These are phyloP conservation scores for Malassezia pachydermatis DNA, from an alignment of 1,284 basidiomycete species.

Conservation along the genomic window DNA sequence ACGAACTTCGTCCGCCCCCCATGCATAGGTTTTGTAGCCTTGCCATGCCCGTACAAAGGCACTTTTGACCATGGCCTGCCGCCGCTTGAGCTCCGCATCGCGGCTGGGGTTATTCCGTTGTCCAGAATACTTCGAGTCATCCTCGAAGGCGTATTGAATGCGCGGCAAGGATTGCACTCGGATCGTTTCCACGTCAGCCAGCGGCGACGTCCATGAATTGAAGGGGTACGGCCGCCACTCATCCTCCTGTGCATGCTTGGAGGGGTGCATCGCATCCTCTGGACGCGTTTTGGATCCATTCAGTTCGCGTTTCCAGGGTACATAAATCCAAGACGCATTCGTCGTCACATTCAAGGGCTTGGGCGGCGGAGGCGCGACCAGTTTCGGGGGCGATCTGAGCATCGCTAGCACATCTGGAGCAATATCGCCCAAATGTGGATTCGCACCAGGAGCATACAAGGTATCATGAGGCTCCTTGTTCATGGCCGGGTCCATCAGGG, in stretches of 20 bases:
- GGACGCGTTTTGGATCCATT: constrained; percentile 26
- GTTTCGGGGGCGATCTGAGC: constrained; percentile 22
- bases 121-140: constrained; percentile 27
- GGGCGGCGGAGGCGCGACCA: constrained; percentile 24
- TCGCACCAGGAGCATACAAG: constrained; percentile 18
- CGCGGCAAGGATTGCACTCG: constrained; percentile 12
- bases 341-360: not conserved
- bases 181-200: constrained; percentile 19
- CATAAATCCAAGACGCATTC: constrained; percentile 19
- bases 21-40: constrained; percentile 55
- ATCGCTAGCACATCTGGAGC: constrained; percentile 19
- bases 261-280: constrained; percentile 27
- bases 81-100: constrained; percentile 26
- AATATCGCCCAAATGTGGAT: constrained; percentile 34
- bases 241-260: constrained; percentile 21
- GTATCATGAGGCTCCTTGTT: not conserved
- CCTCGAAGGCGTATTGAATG: constrained; percentile 32
- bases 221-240: constrained; percentile 33
- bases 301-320: constrained; percentile 20
- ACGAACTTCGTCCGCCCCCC: constrained; percentile 56
- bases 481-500: not conserved
- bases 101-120: constrained; percentile 21
- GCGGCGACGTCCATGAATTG: constrained; percentile 33
- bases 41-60: constrained; percentile 56
- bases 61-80: constrained; percentile 52